Percentiles rank a stretch among this genome's conserved stretches.
These are phyloP conservation scores for Gynostemma pentaphyllum DNA, from an alignment of 306 rosid species.

Conservation along the genomic window DNA sequence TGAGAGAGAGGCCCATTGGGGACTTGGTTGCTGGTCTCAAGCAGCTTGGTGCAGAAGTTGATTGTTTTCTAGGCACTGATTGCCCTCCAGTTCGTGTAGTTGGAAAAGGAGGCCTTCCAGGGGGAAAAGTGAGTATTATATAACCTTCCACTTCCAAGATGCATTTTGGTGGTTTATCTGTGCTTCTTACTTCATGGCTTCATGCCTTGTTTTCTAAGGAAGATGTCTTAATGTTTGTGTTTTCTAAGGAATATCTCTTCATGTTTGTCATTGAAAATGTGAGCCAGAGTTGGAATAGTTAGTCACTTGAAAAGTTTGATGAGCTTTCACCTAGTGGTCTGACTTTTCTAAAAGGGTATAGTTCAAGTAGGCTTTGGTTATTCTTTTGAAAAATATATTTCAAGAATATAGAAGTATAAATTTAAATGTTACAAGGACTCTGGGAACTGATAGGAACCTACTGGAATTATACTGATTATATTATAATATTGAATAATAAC, in stretches of 20 bases:
- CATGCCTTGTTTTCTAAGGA: neutral
- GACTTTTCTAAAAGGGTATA: neutral
- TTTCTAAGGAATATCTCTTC: neutral
- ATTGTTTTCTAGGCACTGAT: slow-evolving; percentile 85
- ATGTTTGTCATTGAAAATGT: neutral
- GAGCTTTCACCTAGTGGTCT: neutral
- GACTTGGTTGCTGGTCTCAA: slow-evolving; percentile 88
- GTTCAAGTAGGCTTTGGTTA: neutral
- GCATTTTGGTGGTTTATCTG: neutral
- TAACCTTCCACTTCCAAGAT: neutral
- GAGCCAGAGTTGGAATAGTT: slow-evolving; percentile 1
- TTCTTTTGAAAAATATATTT: neutral
- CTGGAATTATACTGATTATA: too few relatives aligned
- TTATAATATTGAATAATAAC: too few relatives aligned
- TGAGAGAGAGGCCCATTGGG: slow-evolving; percentile 99
- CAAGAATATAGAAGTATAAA: neutral
- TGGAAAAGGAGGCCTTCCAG: slow-evolving; percentile 98
- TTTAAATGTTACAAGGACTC: neutral
- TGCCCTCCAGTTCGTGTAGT: slow-evolving; percentile 91
- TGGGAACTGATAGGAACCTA: too few relatives aligned
- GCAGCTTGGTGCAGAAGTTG: slow-evolving; percentile 95
- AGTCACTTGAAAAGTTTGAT: neutral
- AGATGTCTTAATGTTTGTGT: neutral
- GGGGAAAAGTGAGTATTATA: slow-evolving; percentile 67
- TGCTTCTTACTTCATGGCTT: neutral